phyloP scores from a whole-genome alignment of 805 yeast species.

The Cyberlindnera mississippiensis region DNA sequence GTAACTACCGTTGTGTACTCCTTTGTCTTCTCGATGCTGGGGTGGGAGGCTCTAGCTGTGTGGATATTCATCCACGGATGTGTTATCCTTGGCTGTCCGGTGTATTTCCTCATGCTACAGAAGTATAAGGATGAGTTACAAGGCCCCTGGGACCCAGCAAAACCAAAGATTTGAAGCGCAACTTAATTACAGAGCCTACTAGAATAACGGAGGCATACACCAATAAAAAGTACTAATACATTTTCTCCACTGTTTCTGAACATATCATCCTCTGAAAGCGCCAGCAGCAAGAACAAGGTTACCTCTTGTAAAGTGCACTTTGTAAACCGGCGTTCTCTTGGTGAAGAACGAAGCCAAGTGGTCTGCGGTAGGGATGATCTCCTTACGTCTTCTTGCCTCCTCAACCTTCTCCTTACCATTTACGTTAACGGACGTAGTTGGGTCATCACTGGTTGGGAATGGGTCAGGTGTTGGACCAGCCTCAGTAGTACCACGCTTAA shows the following conservation, averaged over 20 bases:
- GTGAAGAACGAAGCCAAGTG: constrained; percentile 93
- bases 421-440: constrained; percentile 21
- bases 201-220: no score
- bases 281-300: constrained; percentile 93
- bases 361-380: constrained; percentile 79
- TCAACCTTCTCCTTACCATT: constrained; percentile 36
- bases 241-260: no score
- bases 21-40: constrained; percentile 37
- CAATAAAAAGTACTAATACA: no score
- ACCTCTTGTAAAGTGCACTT: constrained; percentile 86
- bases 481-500: constrained; percentile 78
- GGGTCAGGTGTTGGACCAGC: constrained; percentile 76
- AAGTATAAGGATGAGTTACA: constrained; percentile 79
- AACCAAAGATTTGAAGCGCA: constrained; percentile 49
- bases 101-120: constrained; percentile 66
- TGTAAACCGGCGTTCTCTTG: constrained; percentile 89
- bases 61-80: constrained; percentile 49
- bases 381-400: constrained; percentile 53
- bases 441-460: constrained; percentile 33
- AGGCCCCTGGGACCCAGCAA: constrained; percentile 93
- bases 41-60: constrained; percentile 36
- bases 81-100: constrained; percentile 58
- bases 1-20: constrained; percentile 26
- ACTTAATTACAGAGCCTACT: no score
- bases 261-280: constrained; percentile 47